Conservation (phyloP, 1,284 basidiomycete species). For the Leccinum proliferum region DNA sequence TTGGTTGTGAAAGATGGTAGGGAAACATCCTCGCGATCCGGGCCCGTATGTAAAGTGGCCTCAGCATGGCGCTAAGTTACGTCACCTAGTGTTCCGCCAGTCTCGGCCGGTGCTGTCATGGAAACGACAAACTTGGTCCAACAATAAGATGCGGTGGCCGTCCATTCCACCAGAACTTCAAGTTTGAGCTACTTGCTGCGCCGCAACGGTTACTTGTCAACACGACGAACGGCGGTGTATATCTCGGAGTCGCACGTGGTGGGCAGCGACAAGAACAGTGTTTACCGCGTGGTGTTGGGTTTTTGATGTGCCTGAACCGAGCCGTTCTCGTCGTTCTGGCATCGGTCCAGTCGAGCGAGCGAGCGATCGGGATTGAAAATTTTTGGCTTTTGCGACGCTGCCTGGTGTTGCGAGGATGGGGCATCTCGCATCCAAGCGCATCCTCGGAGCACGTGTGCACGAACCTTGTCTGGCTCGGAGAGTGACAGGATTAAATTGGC, state of each 20-base stretch:
- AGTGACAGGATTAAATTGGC: background rate
- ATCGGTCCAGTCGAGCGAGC: too few relatives aligned
- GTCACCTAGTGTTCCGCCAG: background rate
- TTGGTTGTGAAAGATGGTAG: background rate
- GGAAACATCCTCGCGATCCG: background rate
- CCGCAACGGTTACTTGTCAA: background rate
- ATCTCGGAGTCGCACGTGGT: background rate
- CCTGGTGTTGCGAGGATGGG: background rate
- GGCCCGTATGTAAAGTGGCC: background rate
- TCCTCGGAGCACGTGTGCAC: background rate
- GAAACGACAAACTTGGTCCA: background rate
- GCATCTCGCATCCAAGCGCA: background rate
- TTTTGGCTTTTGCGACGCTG: background rate
- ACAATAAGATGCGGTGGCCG: background rate
- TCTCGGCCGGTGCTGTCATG: background rate
- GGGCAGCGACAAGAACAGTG: background rate
- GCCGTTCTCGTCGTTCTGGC: background rate
- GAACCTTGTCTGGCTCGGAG: background rate
- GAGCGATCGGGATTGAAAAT: background rate
- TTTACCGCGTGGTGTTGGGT: background rate
- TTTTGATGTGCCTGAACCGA: background rate
- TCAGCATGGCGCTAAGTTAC: background rate
- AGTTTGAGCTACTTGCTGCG: background rate
- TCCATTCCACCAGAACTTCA: background rate
- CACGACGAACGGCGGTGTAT: background rate